A percentile compares a stretch with the other conserved stretches of the same genome.
Conservation (phyloP, 305 asterid species). For the Salvia sclarea region DNA sequence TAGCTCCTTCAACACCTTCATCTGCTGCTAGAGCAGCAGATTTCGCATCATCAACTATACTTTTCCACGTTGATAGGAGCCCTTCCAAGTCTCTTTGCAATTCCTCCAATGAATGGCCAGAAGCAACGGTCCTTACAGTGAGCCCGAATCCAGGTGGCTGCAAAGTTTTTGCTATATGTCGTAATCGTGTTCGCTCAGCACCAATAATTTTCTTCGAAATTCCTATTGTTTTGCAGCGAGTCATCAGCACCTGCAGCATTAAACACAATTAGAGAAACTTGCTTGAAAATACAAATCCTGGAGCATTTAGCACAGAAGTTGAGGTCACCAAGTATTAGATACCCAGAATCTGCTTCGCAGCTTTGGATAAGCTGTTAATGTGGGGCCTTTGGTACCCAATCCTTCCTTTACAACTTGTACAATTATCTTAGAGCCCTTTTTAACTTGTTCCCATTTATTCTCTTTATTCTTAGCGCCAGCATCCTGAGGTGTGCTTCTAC, state of each 20-base stretch:
- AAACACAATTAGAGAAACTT: conserved; percentile 31
- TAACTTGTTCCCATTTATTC: conserved; percentile 69
- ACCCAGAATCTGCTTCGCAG: conserved; percentile 98
- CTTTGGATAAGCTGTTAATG: conserved; percentile 90
- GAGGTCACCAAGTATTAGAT: conserved; percentile 37
- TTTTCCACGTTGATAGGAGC: conserved; percentile 82
- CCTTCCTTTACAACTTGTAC: conserved; percentile 99
- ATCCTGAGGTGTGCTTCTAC: conserved; percentile 34
- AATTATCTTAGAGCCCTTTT: conserved; percentile 80
- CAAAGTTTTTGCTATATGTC: conserved; percentile 80
- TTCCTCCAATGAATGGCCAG: conserved; percentile 82
- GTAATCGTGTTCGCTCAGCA: conserved; percentile 84
- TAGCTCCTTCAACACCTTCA: conserved; percentile 94
- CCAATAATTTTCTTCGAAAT: conserved; percentile 90
- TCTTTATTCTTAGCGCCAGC: conserved; percentile 36
- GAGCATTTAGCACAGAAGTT: conserved; percentile 37
- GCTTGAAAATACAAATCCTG: conserved; percentile 32
- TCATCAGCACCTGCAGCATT: conserved; percentile 62
- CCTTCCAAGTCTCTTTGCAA: conserved; percentile 90
- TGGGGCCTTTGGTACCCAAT: conserved; percentile 92
- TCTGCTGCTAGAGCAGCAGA: conserved; percentile 98
- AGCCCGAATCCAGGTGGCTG: conserved; percentile 95
- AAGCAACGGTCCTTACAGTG: conserved; percentile 92
- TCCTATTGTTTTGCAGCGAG: conserved; percentile 70
- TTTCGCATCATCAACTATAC: conserved; percentile 79